Percentiles rank a stretch among this genome's conserved stretches.
phyloP scores from a whole-genome alignment of 768 basidiomycete genomes.

The Hericium alpestre region DNA sequence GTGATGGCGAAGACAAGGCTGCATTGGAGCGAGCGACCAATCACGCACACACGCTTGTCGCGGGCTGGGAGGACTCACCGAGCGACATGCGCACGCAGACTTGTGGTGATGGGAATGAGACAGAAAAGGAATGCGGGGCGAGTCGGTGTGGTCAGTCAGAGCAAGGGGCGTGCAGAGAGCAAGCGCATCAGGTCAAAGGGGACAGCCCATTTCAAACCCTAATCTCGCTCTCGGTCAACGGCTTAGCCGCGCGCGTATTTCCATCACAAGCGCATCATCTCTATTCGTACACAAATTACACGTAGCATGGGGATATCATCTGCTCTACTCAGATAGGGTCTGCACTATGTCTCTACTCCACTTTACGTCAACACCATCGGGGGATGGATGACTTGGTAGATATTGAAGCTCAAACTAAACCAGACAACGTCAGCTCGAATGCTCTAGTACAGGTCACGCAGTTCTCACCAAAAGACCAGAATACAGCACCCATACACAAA shows the following conservation, averaged over 20 bases:
- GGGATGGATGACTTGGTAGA: constrained; percentile 50
- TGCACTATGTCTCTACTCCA: not conserved
- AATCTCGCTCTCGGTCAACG: not conserved
- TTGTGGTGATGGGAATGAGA: not conserved
- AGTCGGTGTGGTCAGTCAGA: not conserved
- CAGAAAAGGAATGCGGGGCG: constrained; percentile 10
- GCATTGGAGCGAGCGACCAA: not conserved
- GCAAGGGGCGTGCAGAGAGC: constrained; percentile 10
- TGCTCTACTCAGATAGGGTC: not conserved
- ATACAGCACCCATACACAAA: constrained; percentile 67
- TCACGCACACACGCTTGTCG: constrained; percentile 1
- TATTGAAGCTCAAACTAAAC: constrained; percentile 65
- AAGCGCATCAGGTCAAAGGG: constrained; percentile 25
- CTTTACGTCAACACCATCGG: not conserved
- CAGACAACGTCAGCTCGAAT: constrained; percentile 5
- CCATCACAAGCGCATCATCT: no score
- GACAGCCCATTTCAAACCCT: constrained; percentile 1
- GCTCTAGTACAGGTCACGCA: not conserved
- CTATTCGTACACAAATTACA: no score
- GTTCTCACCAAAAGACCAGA: constrained; percentile 77
- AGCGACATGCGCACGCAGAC: constrained; percentile 10
- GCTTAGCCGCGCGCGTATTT: not conserved
- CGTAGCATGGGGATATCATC: not conserved
- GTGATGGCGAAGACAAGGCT: not conserved
- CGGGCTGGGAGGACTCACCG: constrained; percentile 13